Percentiles rank a stretch among this genome's conserved stretches.
These are phyloP conservation scores for Suillus spraguei DNA, from an alignment of 768 basidiomycete species.

Conservation along the genomic window DNA sequence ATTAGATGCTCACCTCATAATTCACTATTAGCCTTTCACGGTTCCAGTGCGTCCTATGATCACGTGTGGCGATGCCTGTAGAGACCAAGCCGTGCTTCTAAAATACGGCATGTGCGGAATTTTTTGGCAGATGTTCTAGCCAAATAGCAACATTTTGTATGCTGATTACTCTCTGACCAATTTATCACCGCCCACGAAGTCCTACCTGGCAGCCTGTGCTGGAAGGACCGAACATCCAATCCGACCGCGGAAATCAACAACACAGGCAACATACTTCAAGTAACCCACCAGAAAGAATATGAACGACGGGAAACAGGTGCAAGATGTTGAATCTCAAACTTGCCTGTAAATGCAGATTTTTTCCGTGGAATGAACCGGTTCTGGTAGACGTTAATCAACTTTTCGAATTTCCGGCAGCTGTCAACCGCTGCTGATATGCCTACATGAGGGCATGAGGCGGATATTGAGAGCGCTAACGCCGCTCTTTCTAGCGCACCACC, in stretches of 20 bases:
- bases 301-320: neutral
- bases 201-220: neutral
- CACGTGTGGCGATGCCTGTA: too few relatives aligned
- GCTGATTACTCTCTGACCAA: neutral
- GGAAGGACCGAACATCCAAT: neutral
- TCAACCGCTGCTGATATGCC: too few relatives aligned
- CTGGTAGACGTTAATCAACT: too few relatives aligned
- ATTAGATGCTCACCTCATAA: conserved; percentile 1
- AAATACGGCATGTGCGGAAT: neutral
- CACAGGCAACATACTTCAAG: neutral
- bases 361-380: neutral
- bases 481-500: neutral
- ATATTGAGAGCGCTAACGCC: neutral
- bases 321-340: neutral
- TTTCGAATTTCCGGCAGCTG: too few relatives aligned
- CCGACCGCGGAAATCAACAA: neutral
- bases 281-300: neutral
- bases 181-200: neutral
- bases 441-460: neutral
- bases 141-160: neutral
- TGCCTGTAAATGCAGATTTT: neutral
- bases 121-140: neutral
- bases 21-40: neutral
- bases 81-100: neutral
- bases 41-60: neutral